phyloP scores from a whole-genome alignment of 2,329 filamentous ascomycete genomes.

The Epichloe aotearoae region DNA sequence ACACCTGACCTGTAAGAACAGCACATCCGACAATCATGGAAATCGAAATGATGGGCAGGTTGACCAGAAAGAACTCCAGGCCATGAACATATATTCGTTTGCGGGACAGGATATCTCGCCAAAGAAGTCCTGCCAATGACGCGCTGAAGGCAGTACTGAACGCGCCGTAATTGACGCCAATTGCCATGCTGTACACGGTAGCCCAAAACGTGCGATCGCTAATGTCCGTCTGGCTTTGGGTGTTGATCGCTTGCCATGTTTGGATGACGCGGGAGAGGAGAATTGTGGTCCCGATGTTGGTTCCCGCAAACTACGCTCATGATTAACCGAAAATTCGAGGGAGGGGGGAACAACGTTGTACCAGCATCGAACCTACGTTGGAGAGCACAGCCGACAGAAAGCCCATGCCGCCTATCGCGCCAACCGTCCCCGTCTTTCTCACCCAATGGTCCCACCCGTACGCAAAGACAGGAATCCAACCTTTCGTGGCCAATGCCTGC shows the following conservation, averaged over 20 bases:
- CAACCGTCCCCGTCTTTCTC: constrained; percentile 52
- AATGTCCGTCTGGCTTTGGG: constrained; percentile 32
- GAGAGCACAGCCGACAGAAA: constrained; percentile 58
- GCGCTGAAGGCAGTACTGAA: constrained; percentile 62
- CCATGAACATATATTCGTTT: constrained; percentile 54
- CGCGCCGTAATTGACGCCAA: constrained; percentile 63
- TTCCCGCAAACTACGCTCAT: constrained; percentile 51
- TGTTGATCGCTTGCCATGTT: constrained; percentile 50
- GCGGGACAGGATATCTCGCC: constrained; percentile 54
- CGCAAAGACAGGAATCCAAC: constrained; percentile 62
- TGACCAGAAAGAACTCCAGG: constrained; percentile 54
- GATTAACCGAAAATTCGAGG: no score
- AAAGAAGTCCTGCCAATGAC: constrained; percentile 56
- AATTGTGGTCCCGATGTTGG: constrained; percentile 66
- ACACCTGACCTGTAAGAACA: constrained; percentile 50
- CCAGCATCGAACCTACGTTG: constrained; percentile 41
- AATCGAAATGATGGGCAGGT: constrained; percentile 57
- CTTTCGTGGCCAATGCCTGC: constrained; percentile 58
- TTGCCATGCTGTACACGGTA: constrained; percentile 60
- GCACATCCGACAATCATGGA: constrained; percentile 51
- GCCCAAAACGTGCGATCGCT: constrained; percentile 57
- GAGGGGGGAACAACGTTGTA: no score
- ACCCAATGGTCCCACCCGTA: constrained; percentile 66
- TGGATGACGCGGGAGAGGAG: constrained; percentile 59
- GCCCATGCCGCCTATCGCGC: constrained; percentile 58